phyloP scores from a whole-genome alignment of 176 grass and related monocot genomes.

The Paspalum notatum region DNA sequence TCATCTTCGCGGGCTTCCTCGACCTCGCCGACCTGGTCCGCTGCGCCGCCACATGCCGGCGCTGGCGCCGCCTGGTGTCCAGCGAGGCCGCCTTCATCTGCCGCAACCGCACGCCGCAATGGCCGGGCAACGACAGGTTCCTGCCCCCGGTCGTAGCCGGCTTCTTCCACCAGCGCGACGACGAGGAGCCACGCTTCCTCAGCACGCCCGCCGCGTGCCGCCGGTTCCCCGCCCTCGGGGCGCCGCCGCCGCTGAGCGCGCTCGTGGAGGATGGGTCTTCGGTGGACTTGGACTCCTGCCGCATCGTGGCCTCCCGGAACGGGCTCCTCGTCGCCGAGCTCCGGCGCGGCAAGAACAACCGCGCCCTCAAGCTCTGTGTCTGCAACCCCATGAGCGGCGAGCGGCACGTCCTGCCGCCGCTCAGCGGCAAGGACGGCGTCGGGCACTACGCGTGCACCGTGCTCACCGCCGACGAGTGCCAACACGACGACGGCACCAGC shows the following conservation, averaged over 20 bases:
- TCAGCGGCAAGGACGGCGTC: not conserved
- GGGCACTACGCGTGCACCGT: conserved; percentile 2
- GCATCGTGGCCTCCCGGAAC: not conserved
- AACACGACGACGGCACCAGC: not conserved
- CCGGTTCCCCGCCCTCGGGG: not conserved
- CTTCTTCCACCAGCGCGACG: not conserved
- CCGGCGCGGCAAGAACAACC: not conserved
- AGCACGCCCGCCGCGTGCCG: not conserved
- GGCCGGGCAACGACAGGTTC: not conserved
- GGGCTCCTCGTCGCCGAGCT: not conserved
- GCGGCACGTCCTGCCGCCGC: not conserved
- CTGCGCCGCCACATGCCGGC: not conserved
- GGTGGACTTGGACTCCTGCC: not conserved
- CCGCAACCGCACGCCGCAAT: not conserved
- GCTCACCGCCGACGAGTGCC: not conserved
- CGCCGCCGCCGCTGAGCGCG: too few species aligned
- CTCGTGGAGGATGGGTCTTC: not conserved
- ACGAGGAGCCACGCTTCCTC: not conserved
- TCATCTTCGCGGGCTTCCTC: not conserved
- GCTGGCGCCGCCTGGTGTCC: conserved; percentile 9
- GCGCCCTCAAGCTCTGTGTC: not conserved
- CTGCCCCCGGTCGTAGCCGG: not conserved
- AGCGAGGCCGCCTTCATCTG: conserved; percentile 4
- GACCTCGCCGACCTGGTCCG: conserved; percentile 4
- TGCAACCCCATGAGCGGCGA: conserved; percentile 1